A percentile compares a stretch with the other conserved stretches of the same genome.
These are phyloP conservation scores for Alternaria viburni DNA, from an alignment of 2,329 filamentous ascomycete genomes.

Conservation along the genomic window DNA sequence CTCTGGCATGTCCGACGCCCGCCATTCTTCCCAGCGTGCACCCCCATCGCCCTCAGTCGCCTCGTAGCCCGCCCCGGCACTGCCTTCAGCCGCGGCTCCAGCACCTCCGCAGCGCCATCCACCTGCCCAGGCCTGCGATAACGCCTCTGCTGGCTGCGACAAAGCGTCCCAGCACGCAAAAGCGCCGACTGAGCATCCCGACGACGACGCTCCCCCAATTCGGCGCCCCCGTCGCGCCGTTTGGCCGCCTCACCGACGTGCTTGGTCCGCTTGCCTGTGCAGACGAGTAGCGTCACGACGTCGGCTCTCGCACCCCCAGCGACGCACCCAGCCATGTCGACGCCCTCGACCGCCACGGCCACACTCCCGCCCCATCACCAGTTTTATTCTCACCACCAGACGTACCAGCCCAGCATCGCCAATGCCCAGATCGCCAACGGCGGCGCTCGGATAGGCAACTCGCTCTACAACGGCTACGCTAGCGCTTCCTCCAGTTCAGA, in stretches of 20 bases:
- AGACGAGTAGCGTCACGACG: conserved; percentile 37
- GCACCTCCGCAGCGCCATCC: conserved; percentile 27
- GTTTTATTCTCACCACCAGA: conserved; percentile 50
- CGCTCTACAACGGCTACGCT: conserved; percentile 49
- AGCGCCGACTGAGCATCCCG: conserved; percentile 14
- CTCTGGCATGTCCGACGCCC: conserved; percentile 24
- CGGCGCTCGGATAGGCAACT: conserved; percentile 41
- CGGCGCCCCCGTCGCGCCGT: conserved; percentile 11
- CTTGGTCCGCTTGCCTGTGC: conserved; percentile 23
- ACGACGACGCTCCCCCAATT: conserved; percentile 15
- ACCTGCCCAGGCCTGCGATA: conserved; percentile 33
- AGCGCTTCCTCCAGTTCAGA: conserved; percentile 45
- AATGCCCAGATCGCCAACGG: conserved; percentile 46
- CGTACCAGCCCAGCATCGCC: conserved; percentile 42
- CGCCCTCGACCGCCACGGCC: conserved; percentile 53
- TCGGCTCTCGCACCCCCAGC: conserved; percentile 31
- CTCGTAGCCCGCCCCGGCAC: conserved; percentile 13
- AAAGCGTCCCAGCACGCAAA: conserved; percentile 20
- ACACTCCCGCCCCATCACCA: conserved; percentile 50
- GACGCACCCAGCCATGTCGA: conserved; percentile 47
- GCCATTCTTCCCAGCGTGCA: conserved; percentile 27
- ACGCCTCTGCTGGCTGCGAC: conserved; percentile 24
- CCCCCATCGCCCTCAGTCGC: conserved; percentile 4
- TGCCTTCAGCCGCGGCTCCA: conserved; percentile 28
- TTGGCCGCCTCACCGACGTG: conserved; percentile 21